Evolutionary conservation across 345 rosid genomes (phyloP).

Genomic region (Eucalyptus caleyi): DNA sequence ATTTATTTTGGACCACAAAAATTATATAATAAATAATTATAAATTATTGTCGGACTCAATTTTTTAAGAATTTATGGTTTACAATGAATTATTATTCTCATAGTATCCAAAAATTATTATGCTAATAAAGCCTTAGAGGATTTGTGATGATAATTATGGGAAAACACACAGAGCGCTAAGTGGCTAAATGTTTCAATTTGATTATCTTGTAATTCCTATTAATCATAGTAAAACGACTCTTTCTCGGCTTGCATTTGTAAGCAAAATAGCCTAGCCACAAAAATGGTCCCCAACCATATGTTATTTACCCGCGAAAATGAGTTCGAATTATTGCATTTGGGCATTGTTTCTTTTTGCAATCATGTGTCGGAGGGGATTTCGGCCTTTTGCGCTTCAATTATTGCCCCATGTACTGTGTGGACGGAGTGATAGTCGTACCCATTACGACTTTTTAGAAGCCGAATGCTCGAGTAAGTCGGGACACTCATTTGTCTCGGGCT

Average conservation of each 20-base stretch:
- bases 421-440: background rate
- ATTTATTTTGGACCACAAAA: too few relatives aligned
- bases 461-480: background rate
- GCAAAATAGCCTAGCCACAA: background rate
- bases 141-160: too few relatives aligned
- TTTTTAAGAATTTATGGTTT: rapidly evolving
- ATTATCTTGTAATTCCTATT: background rate
- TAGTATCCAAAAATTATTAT: too few relatives aligned
- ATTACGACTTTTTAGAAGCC: background rate
- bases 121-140: too few relatives aligned
- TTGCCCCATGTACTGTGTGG: background rate
- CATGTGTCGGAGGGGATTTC: background rate
- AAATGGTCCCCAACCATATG: background rate
- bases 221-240: background rate
- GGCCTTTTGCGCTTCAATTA: background rate
- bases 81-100: too few relatives aligned
- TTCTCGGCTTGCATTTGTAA: background rate
- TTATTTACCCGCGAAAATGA: background rate
- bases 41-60: too few relatives aligned
- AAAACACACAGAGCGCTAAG: background rate
- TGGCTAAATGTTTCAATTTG: background rate
- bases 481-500: background rate
- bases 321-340: background rate
- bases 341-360: background rate
- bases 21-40: too few relatives aligned